Evolutionary conservation across 192 early-diverging fungal genomes (phyloP), one percentile per base, ranked within the genome.

Genomic region (Phycomyces nitens): DNA sequence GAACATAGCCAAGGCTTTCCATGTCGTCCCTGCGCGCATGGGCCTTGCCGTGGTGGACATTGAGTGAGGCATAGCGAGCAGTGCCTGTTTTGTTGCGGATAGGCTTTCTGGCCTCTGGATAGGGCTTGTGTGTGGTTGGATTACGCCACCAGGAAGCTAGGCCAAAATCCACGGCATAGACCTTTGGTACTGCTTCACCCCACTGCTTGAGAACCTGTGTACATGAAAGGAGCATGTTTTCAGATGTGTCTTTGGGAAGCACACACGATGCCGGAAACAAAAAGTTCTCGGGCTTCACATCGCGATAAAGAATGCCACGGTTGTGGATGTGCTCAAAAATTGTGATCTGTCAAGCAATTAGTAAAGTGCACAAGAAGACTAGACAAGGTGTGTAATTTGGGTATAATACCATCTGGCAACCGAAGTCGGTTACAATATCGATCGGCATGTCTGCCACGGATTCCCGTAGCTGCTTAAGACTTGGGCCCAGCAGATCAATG

Each of bases 21-120:
- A 95, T 76, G 50, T 95, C 93, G 63, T 95, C 93, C 43, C 93
- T 81, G 21, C 93, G 81, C n/a, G 87, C 75, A 76, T 92, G 92
- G 62, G 87, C 87, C 81, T 71, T 66, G 18, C 93, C 93, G 23
- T 85, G 80, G 72, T 95, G 93, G 27, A 93, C 87, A 69, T 92
- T 90, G 41, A 95, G 79, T 41, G 80, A 82, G 67, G 92, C 89
- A 71, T 95, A 95, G 2, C 93, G 82, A 1, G 93, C 93, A 6
- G 93, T 95, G 0, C 93, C 93, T 39, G 80, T 79, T 50, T 85
- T 85, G 60, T 80, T 64, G 22, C 67, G 67, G 41, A 71, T 77
- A 3, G 41, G 54, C 26, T 62, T 67, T 20, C 75, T 73, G 7
- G 57, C 56, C 53, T 77, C 75, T 7, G 72, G 60, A 16, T 72